Evolutionary conservation across 2,329 filamentous ascomycete genomes (phyloP), one percentile per base, ranked within the genome.

Genomic region (Fusarium sp.): DNA sequence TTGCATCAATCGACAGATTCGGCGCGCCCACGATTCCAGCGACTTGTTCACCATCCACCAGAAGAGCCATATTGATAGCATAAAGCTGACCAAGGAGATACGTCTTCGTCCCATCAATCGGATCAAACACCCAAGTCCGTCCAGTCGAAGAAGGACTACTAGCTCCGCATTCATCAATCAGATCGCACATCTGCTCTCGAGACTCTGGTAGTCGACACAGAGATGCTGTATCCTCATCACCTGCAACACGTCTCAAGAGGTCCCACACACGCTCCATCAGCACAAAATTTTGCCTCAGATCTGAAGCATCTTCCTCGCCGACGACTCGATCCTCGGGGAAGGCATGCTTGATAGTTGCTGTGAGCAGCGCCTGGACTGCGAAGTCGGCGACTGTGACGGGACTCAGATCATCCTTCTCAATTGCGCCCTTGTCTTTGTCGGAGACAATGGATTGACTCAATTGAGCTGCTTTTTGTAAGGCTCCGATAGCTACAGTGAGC

Each of bases 371-470:
- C 71, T 89, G 86, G 59, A 88, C 83, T 55, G 87, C 86, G 68
- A 89, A 88, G 75, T 89, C 87, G 73, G 84, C 87, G 21, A 88
- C 80, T 1, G 87, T 89, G 46, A 89, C 87, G 4, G 86, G 86
- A 57, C 83, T 86, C 35, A 87, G 77, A 73, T 88, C 86, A 42
- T 83, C 82, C 66, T 89, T 89, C 61, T 84, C 79, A 24, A 87
- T 75, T 24, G 81, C 79, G 56, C 83, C 84, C 71, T 86, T 86
- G 76, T 86, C 83, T 29, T 80, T 77, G 5, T 80, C 74, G 2
- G 80, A 76, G 43, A 87, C 78, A 41, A 87, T 81, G 4, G 80
- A 81, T 53, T 85, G 83, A 70, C 84, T 86, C 59, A 89, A 76
- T 44, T 77, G 78, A 13, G 85, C 81, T 3, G 86, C 85, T 31